These are phyloP conservation scores for Neoboletus brunneissimus DNA, from an alignment of 768 basidiomycete species.

Conservation along the genomic window DNA sequence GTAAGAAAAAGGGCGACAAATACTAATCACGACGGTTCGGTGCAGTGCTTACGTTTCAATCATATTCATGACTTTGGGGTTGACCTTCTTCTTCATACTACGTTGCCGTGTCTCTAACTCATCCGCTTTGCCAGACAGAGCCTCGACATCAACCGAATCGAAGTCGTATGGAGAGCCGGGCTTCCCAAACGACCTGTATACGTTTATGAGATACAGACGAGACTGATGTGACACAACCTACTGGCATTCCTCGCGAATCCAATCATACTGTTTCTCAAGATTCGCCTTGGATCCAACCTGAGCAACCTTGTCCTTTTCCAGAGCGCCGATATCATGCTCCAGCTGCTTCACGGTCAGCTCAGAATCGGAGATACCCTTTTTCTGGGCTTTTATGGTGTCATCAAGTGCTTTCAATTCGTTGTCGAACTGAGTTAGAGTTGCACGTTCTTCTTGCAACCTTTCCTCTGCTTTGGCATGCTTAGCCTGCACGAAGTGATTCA, in stretches of 20 bases:
- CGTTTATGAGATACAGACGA: neutral
- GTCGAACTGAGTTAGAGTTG: constrained; percentile 84
- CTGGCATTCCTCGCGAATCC: constrained; percentile 89
- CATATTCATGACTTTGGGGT: constrained; percentile 94
- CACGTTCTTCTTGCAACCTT: constrained; percentile 80
- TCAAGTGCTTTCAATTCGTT: constrained; percentile 85
- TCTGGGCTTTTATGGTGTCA: constrained; percentile 76
- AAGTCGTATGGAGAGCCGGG: constrained; percentile 83
- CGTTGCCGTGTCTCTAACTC: constrained; percentile 79
- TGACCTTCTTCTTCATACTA: constrained; percentile 92
- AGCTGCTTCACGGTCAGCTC: constrained; percentile 64
- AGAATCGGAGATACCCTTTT: constrained; percentile 60
- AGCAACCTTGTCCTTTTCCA: constrained; percentile 62
- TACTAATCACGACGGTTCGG: neutral
- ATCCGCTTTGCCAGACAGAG: constrained; percentile 58
- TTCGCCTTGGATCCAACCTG: constrained; percentile 51
- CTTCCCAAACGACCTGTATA: constrained; percentile 76
- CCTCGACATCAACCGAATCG: constrained; percentile 53
- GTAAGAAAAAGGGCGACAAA: neutral
- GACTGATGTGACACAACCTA: constrained; percentile 39
- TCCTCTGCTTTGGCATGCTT: constrained; percentile 62
- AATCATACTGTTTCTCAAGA: constrained; percentile 80
- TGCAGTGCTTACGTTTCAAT: constrained; percentile 72
- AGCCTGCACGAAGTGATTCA: constrained; percentile 35
- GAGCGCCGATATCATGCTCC: constrained; percentile 63